Evolutionary conservation across 495 filamentous ascomycete species (phyloP).

Genomic region (Daldinia vernicosa): DNA sequence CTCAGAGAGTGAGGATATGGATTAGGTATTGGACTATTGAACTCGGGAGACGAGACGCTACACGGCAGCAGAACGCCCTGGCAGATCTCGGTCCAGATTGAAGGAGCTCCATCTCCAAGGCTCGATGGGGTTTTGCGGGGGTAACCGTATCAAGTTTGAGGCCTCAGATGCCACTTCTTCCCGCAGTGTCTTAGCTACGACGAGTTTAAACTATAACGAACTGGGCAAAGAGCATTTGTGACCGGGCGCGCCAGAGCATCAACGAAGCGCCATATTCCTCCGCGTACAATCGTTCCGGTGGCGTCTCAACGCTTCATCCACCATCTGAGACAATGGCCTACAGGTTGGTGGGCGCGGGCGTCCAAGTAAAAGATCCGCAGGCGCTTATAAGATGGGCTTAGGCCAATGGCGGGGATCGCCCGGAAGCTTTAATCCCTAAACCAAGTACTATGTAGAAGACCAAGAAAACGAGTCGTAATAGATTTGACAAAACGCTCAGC

Average conservation of each 20-base stretch:
- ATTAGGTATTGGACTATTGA: constrained; percentile 29
- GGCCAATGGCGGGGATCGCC: constrained; percentile 35
- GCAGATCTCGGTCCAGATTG: constrained; percentile 44
- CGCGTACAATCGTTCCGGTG: constrained; percentile 9
- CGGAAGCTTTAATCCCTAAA: constrained; percentile 38
- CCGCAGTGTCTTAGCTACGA: constrained; percentile 18
- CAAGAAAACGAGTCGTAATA: constrained; percentile 18
- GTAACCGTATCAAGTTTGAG: constrained; percentile 38
- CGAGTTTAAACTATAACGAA: constrained; percentile 21
- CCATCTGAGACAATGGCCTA: constrained; percentile 38
- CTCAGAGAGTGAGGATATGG: constrained; percentile 27
- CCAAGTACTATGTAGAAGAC: constrained; percentile 21
- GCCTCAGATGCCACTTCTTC: constrained; percentile 22
- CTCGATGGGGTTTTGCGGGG: constrained; percentile 37
- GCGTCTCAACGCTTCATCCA: constrained; percentile 34
- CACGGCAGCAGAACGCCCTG: constrained; percentile 39
- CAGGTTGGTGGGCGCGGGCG: constrained; percentile 8
- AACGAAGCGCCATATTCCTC: constrained; percentile 35
- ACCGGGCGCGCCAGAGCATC: constrained; percentile 6
- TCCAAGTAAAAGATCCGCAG: constrained; percentile 32
- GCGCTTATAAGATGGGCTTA: constrained; percentile 30
- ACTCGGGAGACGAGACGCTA: constrained; percentile 33
- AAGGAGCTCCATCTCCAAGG: constrained; percentile 28
- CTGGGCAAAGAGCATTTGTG: constrained; percentile 24
- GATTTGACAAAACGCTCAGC: constrained; percentile 27